Evolutionary conservation across 139 green algal genomes (phyloP), one percentile per base, ranked within the genome.

Genomic region (Penium margaritaceum): DNA sequence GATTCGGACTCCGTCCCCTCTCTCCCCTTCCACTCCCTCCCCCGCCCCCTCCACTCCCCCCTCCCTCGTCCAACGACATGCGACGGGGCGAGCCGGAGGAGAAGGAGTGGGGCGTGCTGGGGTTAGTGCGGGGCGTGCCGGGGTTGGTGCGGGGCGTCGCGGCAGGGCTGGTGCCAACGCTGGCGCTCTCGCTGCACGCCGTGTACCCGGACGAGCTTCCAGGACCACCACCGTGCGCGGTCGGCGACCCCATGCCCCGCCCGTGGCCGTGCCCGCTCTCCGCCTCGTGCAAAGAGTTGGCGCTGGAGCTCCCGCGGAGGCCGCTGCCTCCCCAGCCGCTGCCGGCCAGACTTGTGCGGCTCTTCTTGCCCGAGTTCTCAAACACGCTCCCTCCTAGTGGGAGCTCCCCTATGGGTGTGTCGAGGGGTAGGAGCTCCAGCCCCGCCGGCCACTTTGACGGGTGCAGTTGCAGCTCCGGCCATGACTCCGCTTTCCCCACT

Each of bases 351-450:
- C n/a, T n/a, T n/a, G 30, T 24, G 17, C 51, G 51, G 51, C 51
- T 60, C 4, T 24, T n/a, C n/a, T 60, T 60, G 1, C 51, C 51
- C 14, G 51, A 60, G 51, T 60, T 60, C 30, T 60, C 51, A 60
- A 60, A 60, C 51, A 60, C 51, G n/a, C n/a, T n/a, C 51, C 30
- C 51, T 2, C 24, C 19, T 19, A 24, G 12, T 2, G 51, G 51
- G 24, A 60, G 1, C 7, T 64, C 55, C 3, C 66, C 66, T 63
- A 74, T 63, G 21, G 66, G 66, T 21, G 37, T 43, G 44, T 74
- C 34, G 29, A 74, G 37, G 7, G 66, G 66, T 0, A 74, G 66
- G 19, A 74, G 66, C 41, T 74, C 66, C n/a, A 74, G 36, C 34
- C 54, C 54, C 19, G 36, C 24, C 4, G 19, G 51, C 66, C 66